phyloP scores from a whole-genome alignment of 352 stramenopile species.

The Phytophthora gonapodyides region DNA sequence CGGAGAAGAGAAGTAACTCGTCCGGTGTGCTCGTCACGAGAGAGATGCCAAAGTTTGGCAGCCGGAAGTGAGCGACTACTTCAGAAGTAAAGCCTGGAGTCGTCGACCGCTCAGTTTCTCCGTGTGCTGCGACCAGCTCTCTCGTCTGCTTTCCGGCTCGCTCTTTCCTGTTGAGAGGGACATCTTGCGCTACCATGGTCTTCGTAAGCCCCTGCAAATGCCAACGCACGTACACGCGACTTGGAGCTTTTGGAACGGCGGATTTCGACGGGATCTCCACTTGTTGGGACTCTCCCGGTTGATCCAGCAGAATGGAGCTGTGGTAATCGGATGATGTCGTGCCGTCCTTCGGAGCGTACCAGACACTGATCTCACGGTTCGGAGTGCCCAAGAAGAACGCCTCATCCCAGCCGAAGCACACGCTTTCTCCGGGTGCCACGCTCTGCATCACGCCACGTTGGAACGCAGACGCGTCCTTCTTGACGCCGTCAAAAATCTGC shows the following conservation, averaged over 20 bases:
- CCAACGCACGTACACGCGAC: slow-evolving; percentile 73
- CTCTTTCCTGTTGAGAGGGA: slow-evolving; percentile 48
- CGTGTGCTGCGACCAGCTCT: slow-evolving; percentile 41
- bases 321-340: slow-evolving; percentile 41
- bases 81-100: slow-evolving; percentile 49
- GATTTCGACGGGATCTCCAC: slow-evolving; percentile 59
- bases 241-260: slow-evolving; percentile 30
- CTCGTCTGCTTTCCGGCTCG: slow-evolving; percentile 56
- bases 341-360: slow-evolving; percentile 49
- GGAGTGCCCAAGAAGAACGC: slow-evolving; percentile 73
- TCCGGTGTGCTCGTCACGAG: slow-evolving; percentile 76
- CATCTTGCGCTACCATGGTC: slow-evolving; percentile 79
- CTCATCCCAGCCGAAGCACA: slow-evolving; percentile 89
- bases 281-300: slow-evolving; percentile 64
- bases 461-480: slow-evolving; percentile 46
- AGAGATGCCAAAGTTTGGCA: slow-evolving; percentile 73
- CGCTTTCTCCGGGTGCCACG: slow-evolving; percentile 66
- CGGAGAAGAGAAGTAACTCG: slow-evolving; percentile 76
- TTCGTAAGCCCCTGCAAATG: slow-evolving; percentile 86
- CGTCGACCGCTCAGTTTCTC: slow-evolving; percentile 13
- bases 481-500: slow-evolving; percentile 75
- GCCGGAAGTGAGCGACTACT: slow-evolving; percentile 55
- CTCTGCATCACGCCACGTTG: slow-evolving; percentile 74
- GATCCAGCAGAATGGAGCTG: slow-evolving; percentile 73
- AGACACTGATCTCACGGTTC: slow-evolving; percentile 65